Percentiles rank a stretch among this genome's conserved stretches.
These are phyloP conservation scores for Dothiorella sarmentorum DNA, from an alignment of 2,329 filamentous ascomycete genomes.

Conservation along the genomic window DNA sequence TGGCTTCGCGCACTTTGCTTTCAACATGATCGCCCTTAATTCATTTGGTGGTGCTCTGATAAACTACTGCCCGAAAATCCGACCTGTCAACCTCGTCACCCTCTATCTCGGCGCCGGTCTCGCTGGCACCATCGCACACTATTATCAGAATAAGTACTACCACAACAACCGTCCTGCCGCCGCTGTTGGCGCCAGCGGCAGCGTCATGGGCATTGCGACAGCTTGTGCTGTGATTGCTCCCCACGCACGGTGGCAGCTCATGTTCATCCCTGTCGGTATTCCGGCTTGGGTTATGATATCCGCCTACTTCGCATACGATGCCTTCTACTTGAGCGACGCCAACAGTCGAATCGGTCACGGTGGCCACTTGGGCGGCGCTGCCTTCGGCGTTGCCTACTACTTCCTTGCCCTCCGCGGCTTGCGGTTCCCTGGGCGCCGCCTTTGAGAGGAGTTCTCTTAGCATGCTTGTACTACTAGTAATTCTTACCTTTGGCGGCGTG, in stretches of 20 bases:
- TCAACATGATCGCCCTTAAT: slow-evolving; percentile 43
- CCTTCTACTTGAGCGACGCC: slow-evolving; percentile 34
- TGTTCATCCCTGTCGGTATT: slow-evolving; percentile 36
- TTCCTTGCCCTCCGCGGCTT: slow-evolving; percentile 21
- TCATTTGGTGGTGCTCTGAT: slow-evolving; percentile 36
- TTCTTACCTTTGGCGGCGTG: not conserved
- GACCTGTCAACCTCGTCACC: slow-evolving; percentile 26
- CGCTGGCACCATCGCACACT: slow-evolving; percentile 21
- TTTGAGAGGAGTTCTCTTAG: not conserved
- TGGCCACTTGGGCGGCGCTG: slow-evolving; percentile 45
- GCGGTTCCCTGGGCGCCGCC: not conserved
- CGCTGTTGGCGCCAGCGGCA: slow-evolving; percentile 40
- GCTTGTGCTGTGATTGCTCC: slow-evolving; percentile 41
- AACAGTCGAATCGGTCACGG: slow-evolving; percentile 36
- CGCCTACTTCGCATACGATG: slow-evolving; percentile 38
- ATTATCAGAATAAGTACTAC: not conserved
- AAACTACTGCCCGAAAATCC: not conserved
- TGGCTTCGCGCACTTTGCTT: slow-evolving; percentile 33
- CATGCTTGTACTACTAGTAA: not conserved
- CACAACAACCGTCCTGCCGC: not conserved
- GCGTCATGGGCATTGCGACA: slow-evolving; percentile 40
- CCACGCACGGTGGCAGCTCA: slow-evolving; percentile 18
- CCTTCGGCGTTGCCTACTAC: slow-evolving; percentile 38
- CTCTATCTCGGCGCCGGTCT: slow-evolving; percentile 33
- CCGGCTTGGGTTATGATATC: slow-evolving; percentile 39